Evolutionary conservation across 2,329 filamentous ascomycete species (phyloP).

Genomic region (Aspergillus sclerotialis): DNA sequence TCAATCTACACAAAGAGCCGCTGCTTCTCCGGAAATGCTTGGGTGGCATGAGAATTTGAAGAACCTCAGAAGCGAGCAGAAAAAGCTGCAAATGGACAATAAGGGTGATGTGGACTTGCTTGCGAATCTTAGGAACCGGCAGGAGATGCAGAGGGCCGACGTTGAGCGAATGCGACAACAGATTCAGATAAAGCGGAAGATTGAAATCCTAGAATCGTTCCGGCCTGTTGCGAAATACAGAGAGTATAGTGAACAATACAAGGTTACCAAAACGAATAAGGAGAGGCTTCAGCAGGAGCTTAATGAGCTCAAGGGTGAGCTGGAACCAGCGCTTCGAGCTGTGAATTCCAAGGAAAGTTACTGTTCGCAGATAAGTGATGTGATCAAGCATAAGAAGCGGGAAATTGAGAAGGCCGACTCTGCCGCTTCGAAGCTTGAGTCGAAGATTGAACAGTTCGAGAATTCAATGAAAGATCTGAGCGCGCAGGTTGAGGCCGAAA

Average conservation of each 20-base stretch:
- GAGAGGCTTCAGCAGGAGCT: constrained; percentile 52
- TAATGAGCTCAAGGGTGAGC: constrained; percentile 51
- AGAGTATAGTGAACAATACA: constrained; percentile 43
- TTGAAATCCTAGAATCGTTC: constrained; percentile 59
- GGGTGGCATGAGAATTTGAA: constrained; percentile 71
- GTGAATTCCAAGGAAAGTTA: constrained; percentile 68
- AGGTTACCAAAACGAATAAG: constrained; percentile 49
- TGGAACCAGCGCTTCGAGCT: constrained; percentile 62
- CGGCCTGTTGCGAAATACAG: constrained; percentile 61
- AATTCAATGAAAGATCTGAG: constrained; percentile 30
- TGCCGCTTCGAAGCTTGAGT: constrained; percentile 34
- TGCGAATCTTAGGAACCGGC: constrained; percentile 62
- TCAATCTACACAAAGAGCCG: constrained; percentile 78
- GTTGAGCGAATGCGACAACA: constrained; percentile 77
- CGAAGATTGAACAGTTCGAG: constrained; percentile 34
- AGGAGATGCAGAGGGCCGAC: constrained; percentile 68
- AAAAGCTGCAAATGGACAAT: constrained; percentile 52
- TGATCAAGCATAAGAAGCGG: constrained; percentile 49
- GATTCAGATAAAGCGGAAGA: constrained; percentile 57
- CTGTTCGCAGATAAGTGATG: constrained; percentile 44
- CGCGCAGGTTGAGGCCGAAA: constrained; percentile 44
- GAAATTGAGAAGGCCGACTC: constrained; percentile 50
- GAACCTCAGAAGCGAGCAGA: constrained; percentile 61
- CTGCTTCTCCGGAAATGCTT: constrained; percentile 73
- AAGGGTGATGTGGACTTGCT: constrained; percentile 57